A percentile compares a stretch with the other conserved stretches of the same genome.
phyloP scores from a whole-genome alignment of 169 alveolate species.

The Cryptosporidium xiaoi region DNA sequence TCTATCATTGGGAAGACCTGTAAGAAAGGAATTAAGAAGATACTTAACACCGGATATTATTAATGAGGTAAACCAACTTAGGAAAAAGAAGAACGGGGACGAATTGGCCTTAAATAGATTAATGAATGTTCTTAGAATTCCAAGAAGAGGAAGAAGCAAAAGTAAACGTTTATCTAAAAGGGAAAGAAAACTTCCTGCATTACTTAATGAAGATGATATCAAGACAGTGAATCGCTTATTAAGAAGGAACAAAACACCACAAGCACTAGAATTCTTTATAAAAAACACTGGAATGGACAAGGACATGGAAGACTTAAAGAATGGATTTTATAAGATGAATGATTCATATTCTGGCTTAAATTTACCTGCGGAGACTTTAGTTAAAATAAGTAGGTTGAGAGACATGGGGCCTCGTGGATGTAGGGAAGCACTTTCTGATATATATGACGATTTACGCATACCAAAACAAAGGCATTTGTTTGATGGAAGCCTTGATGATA shows the following conservation, averaged over 20 bases:
- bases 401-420: conserved; percentile 51
- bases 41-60: conserved; percentile 25
- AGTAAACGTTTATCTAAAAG: not conserved
- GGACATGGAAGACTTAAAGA: conserved; percentile 26
- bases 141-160: not conserved
- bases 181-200: conserved; percentile 17
- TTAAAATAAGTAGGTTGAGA: conserved; percentile 14
- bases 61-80: conserved; percentile 4
- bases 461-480: conserved; percentile 20
- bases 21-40: conserved; percentile 28
- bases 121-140: conserved; percentile 29
- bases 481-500: conserved; percentile 3
- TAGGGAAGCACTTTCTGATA: conserved; percentile 49
- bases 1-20: conserved; percentile 3
- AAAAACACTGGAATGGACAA: conserved; percentile 40
- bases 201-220: conserved; percentile 54
- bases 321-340: conserved; percentile 19
- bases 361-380: conserved; percentile 19
- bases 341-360: conserved; percentile 14
- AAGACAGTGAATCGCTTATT: conserved; percentile 38
- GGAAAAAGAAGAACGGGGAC: conserved; percentile 31
- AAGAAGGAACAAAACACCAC: conserved; percentile 45
- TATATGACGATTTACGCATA: conserved; percentile 32
- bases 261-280: conserved; percentile 47
- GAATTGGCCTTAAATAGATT: conserved; percentile 24